Percentiles rank a stretch among this genome's conserved stretches.
These are phyloP conservation scores for Anthracocystis setariae DNA, from an alignment of 1,284 basidiomycete genomes.

Conservation along the genomic window DNA sequence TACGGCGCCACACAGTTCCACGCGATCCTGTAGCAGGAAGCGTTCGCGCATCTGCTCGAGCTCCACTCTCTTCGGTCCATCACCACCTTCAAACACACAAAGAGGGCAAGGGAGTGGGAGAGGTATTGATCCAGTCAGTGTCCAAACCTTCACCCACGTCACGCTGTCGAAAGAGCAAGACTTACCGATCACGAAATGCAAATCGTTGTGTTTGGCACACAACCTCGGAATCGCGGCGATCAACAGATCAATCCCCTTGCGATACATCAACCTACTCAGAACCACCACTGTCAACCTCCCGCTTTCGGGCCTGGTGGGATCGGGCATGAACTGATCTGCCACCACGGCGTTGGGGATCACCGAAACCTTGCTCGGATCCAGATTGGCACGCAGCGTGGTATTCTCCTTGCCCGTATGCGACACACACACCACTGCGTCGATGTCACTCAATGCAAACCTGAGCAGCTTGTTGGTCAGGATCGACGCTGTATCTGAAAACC, in stretches of 20 bases:
- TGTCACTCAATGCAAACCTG: slow-evolving; percentile 83
- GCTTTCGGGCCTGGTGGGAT: slow-evolving; percentile 50
- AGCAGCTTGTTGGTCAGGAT: slow-evolving; percentile 97
- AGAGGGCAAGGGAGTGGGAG: too few species aligned
- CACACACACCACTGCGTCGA: slow-evolving; percentile 93
- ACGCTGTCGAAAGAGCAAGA: not conserved
- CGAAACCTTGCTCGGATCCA: slow-evolving; percentile 58
- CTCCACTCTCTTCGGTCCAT: slow-evolving; percentile 94
- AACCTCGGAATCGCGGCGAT: slow-evolving; percentile 90
- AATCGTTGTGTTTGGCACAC: slow-evolving; percentile 82
- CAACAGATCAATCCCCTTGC: slow-evolving; percentile 95
- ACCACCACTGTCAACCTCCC: slow-evolving; percentile 82
- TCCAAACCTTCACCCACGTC: not conserved
- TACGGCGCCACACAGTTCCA: slow-evolving; percentile 85
- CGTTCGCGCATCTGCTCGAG: slow-evolving; percentile 96
- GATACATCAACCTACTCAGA: slow-evolving; percentile 92
- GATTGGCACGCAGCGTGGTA: slow-evolving; percentile 84
- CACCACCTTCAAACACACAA: too few species aligned
- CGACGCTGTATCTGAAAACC: slow-evolving; percentile 93
- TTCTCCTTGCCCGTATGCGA: slow-evolving; percentile 94
- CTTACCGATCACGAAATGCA: slow-evolving; percentile 87
- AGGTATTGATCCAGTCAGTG: too few species aligned
- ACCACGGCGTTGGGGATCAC: slow-evolving; percentile 91
- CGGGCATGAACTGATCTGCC: slow-evolving; percentile 83
- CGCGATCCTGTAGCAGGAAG: slow-evolving; percentile 85